Percentiles rank a stretch among this genome's conserved stretches.
Conservation (phyloP, 1,284 basidiomycete genomes). For the Heterobasidion annosum region DNA sequence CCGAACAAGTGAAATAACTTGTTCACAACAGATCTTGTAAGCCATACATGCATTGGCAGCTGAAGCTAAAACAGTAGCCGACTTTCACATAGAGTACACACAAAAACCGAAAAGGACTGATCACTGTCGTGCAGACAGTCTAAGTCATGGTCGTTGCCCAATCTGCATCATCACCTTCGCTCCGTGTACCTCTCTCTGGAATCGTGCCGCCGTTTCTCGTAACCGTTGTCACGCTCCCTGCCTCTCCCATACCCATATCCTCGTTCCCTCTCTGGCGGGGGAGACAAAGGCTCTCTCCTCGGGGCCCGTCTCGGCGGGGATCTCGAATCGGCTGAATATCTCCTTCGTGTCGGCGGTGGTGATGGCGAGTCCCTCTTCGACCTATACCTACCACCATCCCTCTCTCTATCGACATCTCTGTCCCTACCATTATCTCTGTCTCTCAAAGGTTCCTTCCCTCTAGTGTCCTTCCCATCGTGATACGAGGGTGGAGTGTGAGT, state of each 20-base stretch:
- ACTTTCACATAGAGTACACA: too few relatives aligned
- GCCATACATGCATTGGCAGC: too few relatives aligned
- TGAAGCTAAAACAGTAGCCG: too few relatives aligned
- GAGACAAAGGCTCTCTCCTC: slow-evolving; percentile 10
- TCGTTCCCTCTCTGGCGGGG: slow-evolving; percentile 10
- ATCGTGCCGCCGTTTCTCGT: slow-evolving; percentile 3
- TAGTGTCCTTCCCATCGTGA: background rate
- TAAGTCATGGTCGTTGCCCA: too few relatives aligned
- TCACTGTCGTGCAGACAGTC: too few relatives aligned
- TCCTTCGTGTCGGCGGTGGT: slow-evolving; percentile 2
- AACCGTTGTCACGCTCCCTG: slow-evolving; percentile 10
- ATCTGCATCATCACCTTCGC: background rate
- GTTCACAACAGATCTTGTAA: too few relatives aligned
- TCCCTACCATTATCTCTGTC: background rate
- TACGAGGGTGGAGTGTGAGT: background rate
- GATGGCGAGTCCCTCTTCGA: slow-evolving; percentile 2
- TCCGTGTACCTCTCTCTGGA: slow-evolving; percentile 1
- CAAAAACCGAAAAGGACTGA: too few relatives aligned
- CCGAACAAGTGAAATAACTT: too few relatives aligned
- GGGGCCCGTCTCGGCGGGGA: slow-evolving; percentile 1
- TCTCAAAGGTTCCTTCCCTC: background rate
- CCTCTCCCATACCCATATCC: background rate
- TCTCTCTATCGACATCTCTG: background rate
- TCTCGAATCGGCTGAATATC: slow-evolving; percentile 4
- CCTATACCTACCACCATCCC: slow-evolving; percentile 2